Percentiles rank a stretch among this genome's conserved stretches.
These are phyloP conservation scores for Geoglossum cookeanum DNA, from an alignment of 2,329 filamentous ascomycete species.

Conservation along the genomic window DNA sequence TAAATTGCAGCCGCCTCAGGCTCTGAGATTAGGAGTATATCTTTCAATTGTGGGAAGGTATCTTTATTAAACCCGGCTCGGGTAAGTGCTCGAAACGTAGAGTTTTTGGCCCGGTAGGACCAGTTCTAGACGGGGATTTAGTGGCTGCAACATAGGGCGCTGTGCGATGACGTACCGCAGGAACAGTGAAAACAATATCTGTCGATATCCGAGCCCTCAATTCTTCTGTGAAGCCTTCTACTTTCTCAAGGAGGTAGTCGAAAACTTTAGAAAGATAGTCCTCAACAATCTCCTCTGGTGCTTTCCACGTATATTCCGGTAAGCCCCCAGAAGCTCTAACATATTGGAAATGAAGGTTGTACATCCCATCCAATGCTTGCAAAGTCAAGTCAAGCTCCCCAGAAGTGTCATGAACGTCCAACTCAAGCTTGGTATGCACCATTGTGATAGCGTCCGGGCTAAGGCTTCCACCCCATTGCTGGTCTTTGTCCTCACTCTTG, in stretches of 20 bases:
- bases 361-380: constrained; percentile 15
- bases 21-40: constrained; percentile 15
- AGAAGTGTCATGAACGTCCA: constrained; percentile 11
- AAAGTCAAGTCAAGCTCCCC: constrained; percentile 15
- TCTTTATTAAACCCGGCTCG: constrained; percentile 14
- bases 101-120: constrained; percentile 16
- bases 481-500: constrained; percentile 3
- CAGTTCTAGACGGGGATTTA: constrained; percentile 12
- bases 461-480: constrained; percentile 14
- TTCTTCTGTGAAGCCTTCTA: constrained; percentile 8
- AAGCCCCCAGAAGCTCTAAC: constrained; percentile 6
- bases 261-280: constrained; percentile 15
- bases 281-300: constrained; percentile 14
- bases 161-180: background rate
- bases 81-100: constrained; percentile 13
- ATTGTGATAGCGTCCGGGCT: constrained; percentile 13
- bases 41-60: constrained; percentile 13
- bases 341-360: constrained; percentile 13
- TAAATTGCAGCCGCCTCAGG: constrained; percentile 17
- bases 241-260: constrained; percentile 5
- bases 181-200: constrained; percentile 16
- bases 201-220: constrained; percentile 9
- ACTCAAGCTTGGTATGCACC: constrained; percentile 17
- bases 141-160: constrained; percentile 5
- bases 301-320: constrained; percentile 12